Evolutionary conservation across 495 filamentous ascomycete genomes (phyloP), one percentile per base, ranked within the genome.

Genomic region (Bryoglossum gracile): DNA sequence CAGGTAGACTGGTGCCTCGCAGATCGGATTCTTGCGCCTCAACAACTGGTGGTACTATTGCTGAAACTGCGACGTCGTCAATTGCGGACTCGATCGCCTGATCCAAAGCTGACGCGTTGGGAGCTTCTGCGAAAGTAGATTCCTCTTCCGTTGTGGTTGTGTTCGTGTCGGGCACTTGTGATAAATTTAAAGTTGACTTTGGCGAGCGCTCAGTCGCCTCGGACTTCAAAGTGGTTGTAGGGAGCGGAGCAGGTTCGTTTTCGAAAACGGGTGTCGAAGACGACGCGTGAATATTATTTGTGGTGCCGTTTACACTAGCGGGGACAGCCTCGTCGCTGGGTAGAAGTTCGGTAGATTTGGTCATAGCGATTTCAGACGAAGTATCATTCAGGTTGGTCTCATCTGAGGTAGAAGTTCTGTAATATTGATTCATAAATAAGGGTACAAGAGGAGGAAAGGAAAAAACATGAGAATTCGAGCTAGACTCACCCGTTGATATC

Each of bases 401-500:
- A 43, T 65, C 58, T 26, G 53, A 34, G 51, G 55, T 43, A 47
- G 56, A 45, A 58, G 61, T 54, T 46, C 54, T 49, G 37, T 35
- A 50, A 47, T 34, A 53, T 49, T 50, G 10, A 57, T 50, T 49
- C n/a, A 57, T 51, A 55, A 47, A 54, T 48, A 60, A 43, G 53
- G 51, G 37, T 53, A 55, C 52, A 55, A 30, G 30, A 43, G 32
- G 26, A 50, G 30, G 44, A 30, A 45, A 50, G 35, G 32, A 54
- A 30, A 23, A 24, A 19, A 24, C 19, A 44, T 48, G 36, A 48
- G 48, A 45, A 25, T n/a, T 36, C 42, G 46, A 48, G 53, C 23
- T 48, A 48, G 53, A 71, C 72, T 72, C 60, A 75, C 72, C 65
- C 67, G 55, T 75, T 70, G 44, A 68, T 62, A 16, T 71, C 66